Evolutionary conservation across 345 rosid species (phyloP).

Genomic region (Syzygium grande): DNA sequence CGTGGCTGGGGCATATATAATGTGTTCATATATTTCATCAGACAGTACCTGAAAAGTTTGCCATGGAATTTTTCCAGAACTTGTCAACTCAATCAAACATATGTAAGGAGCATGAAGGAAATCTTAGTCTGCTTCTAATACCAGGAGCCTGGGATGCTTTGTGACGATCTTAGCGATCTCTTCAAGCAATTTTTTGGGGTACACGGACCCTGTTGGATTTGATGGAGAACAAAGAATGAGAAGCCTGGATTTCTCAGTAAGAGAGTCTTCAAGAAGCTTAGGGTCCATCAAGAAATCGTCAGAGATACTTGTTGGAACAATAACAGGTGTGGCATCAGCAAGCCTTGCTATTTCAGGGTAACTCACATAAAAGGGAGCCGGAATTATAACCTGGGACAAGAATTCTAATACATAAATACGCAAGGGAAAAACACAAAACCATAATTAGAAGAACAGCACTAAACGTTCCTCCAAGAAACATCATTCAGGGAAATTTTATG

Average conservation of each 20-base stretch:
- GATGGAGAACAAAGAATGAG: constrained; percentile 92
- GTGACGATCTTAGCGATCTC: constrained; percentile 78
- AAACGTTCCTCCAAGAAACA: neutral
- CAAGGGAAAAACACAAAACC: neutral
- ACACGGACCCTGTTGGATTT: constrained; percentile 98
- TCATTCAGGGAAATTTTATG: neutral
- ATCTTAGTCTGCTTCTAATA: constrained; percentile 6
- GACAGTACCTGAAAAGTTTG: constrained; percentile 55
- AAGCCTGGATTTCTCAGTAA: constrained; percentile 87
- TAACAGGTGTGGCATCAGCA: constrained; percentile 91
- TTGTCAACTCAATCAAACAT: neutral
- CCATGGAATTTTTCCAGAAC: neutral
- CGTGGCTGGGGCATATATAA: constrained; percentile 82
- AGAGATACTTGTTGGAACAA: constrained; percentile 74
- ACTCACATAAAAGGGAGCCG: constrained; percentile 97
- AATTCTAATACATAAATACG: neutral
- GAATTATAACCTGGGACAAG: constrained; percentile 70
- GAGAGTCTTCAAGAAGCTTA: constrained; percentile 55
- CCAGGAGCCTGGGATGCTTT: constrained; percentile 96
- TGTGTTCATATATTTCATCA: constrained; percentile 98
- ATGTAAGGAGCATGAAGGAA: neutral
- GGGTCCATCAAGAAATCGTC: constrained; percentile 85
- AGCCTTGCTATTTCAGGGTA: constrained; percentile 95
- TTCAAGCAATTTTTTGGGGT: constrained; percentile 82
- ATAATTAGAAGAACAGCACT: neutral